Base-by-base conservation (phyloP, 2,329 filamentous ascomycete genomes). In the Arthroderma uncinatum region DNA sequence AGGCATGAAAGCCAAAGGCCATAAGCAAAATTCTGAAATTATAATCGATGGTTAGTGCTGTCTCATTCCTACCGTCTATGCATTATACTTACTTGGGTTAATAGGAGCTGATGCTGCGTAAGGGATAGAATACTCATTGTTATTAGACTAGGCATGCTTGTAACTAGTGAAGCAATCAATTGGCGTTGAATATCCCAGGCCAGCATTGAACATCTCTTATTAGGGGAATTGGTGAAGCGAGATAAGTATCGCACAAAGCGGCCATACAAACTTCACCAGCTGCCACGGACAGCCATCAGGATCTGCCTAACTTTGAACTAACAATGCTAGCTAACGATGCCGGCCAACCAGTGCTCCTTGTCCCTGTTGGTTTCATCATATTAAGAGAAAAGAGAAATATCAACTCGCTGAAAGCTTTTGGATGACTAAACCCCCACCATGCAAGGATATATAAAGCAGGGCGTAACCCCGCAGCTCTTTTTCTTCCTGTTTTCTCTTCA, bases 401-500 rank as follows among this genome's bases (percentile, higher is more conserved):
- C 37, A 40, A 40, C 10, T 40, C n/a, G 12, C 19, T 42, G 23
- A 37, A 12, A 37, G 44, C 19, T 28, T 8, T 28, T 25, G 44
- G 44, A 30, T 48, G 44, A 48, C 44, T 48, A 48, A 48, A 28
- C 44, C 50, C 50, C 50, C 50, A 53, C 50, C 16, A 53, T 19
- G 8, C 4, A n/a, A 16, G 28, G 25, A 36, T 48, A 10, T 30
- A 36, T 48, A 48, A 48, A 48, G 14, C 14, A 21, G 9, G 19
- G 16, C 30, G 16, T 28, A 30, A 48, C 50, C 36, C 47, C 56
- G 25, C 56, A 30, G 40, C 28, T 1, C 21, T n/a, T 34, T 52
- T 56, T 37, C 54, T 56, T 48, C 40, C n/a, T n/a, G n/a, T n/a
- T 57, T 37, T 37, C 28, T 42, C 40, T n/a, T 54, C 40, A 28